Conservation (phyloP, 768 basidiomycete genomes). For the Amanita pallidorosea region DNA sequence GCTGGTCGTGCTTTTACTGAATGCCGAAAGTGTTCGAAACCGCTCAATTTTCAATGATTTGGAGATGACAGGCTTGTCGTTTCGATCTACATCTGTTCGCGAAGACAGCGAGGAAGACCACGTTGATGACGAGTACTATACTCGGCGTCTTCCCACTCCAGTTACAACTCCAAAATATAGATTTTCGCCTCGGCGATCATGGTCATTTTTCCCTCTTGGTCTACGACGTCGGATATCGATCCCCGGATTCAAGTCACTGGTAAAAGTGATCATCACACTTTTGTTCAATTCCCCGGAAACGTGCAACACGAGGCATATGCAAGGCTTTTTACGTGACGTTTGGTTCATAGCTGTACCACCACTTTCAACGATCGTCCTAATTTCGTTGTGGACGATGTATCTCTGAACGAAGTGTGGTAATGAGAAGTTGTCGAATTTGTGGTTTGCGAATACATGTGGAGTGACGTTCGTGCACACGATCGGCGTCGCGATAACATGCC, state of each 20-base stretch:
- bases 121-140: not conserved
- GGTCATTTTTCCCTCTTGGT: conserved; percentile 10
- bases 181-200: conserved; percentile 1
- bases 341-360: conserved; percentile 34
- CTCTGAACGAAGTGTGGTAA: conserved; percentile 8
- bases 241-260: not conserved
- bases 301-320: conserved; percentile 6
- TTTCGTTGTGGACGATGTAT: conserved; percentile 21
- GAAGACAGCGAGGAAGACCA: conserved; percentile 1
- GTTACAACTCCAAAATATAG: conserved; percentile 5
- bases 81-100: not conserved
- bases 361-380: conserved; percentile 25
- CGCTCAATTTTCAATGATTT: not conserved
- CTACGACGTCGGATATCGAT: conserved; percentile 12
- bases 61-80: not conserved
- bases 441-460: too few species aligned
- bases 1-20: conserved; percentile 25
- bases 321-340: conserved; percentile 25
- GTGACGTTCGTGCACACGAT: too few species aligned
- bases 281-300: conserved; percentile 6
- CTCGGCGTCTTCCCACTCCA: conserved; percentile 10
- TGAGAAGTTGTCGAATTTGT: conserved; percentile 10
- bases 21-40: conserved; percentile 10
- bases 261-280: not conserved
- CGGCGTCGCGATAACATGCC: too few species aligned